These are phyloP conservation scores for Nigrospora oryzae DNA, from an alignment of 2,329 filamentous ascomycete species.

Conservation along the genomic window DNA sequence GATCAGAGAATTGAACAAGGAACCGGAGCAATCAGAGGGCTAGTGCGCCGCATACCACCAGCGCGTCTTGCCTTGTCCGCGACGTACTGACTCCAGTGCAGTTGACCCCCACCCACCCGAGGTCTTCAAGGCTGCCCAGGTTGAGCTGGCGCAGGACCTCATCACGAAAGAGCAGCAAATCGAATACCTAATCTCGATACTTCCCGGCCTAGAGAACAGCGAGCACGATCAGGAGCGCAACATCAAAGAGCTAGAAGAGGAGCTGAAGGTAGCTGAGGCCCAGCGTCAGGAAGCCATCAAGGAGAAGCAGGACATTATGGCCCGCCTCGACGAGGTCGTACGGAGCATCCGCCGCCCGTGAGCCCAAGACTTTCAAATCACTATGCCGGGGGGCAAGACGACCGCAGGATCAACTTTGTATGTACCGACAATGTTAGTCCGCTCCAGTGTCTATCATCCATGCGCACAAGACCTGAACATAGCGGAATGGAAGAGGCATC, in stretches of 20 bases:
- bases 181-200: slow-evolving; percentile 63
- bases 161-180: slow-evolving; percentile 79
- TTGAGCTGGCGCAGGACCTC: slow-evolving; percentile 68
- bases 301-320: slow-evolving; percentile 54
- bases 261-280: slow-evolving; percentile 53
- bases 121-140: slow-evolving; percentile 57
- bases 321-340: slow-evolving; percentile 52
- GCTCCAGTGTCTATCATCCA: no score
- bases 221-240: slow-evolving; percentile 66
- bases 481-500: no score
- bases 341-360: slow-evolving; percentile 46
- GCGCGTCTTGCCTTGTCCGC: background rate
- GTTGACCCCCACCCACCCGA: slow-evolving; percentile 55
- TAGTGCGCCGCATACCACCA: slow-evolving; percentile 1
- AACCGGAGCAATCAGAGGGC: slow-evolving; percentile 44
- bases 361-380: no score
- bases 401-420: no score
- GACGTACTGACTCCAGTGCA: slow-evolving; percentile 16
- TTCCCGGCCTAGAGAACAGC: slow-evolving; percentile 72
- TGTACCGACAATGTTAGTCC: no score
- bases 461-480: no score
- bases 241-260: slow-evolving; percentile 56
- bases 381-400: no score
- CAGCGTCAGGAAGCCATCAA: slow-evolving; percentile 55
- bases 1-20: slow-evolving; percentile 49